Evolutionary conservation across 495 filamentous ascomycete genomes (phyloP).

Genomic region (Hypoxylon rickii): DNA sequence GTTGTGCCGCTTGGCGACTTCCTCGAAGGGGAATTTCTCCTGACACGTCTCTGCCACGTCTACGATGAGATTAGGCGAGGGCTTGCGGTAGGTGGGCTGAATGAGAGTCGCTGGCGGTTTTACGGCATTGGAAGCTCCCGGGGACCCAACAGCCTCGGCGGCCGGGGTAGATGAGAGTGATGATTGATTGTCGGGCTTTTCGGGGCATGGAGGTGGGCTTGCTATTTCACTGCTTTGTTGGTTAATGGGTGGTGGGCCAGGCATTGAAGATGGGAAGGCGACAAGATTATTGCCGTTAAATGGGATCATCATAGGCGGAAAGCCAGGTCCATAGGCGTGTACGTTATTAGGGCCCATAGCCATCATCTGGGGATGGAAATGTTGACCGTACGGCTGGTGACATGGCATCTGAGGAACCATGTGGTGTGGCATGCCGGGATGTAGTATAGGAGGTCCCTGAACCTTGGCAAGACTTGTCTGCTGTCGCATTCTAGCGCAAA

Average conservation of each 20-base stretch:
- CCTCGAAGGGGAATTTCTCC: conserved; percentile 49
- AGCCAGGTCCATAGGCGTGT: conserved; percentile 25
- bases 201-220: conserved; percentile 5
- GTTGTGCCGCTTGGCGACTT: conserved; percentile 49
- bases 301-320: conserved; percentile 30
- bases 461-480: conserved; percentile 29
- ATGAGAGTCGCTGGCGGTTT: conserved; percentile 35
- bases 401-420: conserved; percentile 28
- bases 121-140: conserved; percentile 9
- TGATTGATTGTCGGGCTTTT: conserved; percentile 21
- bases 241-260: conserved; percentile 8
- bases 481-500: conserved; percentile 30
- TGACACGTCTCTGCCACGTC: conserved; percentile 56
- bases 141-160: background rate
- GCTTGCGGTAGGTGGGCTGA: conserved; percentile 40
- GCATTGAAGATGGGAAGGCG: conserved; percentile 17
- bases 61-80: conserved; percentile 45
- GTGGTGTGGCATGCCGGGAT: conserved; percentile 25
- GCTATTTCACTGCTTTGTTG: conserved; percentile 4
- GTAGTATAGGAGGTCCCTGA: conserved; percentile 31
- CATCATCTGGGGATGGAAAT: conserved; percentile 33
- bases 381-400: conserved; percentile 22
- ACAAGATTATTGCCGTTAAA: conserved; percentile 17
- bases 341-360: conserved; percentile 25
- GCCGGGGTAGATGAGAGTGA: conserved; percentile 13